A percentile compares a stretch with the other conserved stretches of the same genome.
Evolutionary conservation across 139 green algal genomes (phyloP).

Genomic region (Diplosphaera chodatii): DNA sequence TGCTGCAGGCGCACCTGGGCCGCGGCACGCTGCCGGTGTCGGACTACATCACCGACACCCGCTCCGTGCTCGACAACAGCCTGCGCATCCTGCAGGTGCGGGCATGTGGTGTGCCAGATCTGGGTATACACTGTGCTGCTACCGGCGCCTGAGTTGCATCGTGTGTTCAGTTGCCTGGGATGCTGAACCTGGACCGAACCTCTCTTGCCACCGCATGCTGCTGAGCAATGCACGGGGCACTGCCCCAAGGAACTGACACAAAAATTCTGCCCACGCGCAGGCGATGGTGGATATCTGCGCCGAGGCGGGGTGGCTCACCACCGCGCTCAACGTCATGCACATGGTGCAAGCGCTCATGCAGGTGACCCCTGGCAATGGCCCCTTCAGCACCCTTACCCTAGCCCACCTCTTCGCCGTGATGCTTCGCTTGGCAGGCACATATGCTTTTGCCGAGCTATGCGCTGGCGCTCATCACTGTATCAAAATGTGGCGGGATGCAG

Average conservation of each 20-base stretch:
- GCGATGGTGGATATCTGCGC: constrained; percentile 85
- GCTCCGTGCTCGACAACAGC: constrained; percentile 84
- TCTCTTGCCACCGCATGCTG: too few species aligned
- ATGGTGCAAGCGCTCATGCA: constrained; percentile 87
- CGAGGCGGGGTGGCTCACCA: constrained; percentile 74
- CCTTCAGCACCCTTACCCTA: too few species aligned
- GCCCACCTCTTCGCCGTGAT: too few species aligned
- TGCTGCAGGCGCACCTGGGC: constrained; percentile 89
- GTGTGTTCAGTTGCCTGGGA: too few species aligned
- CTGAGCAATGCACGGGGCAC: too few species aligned
- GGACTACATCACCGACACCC: constrained; percentile 95
- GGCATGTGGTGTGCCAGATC: background rate
- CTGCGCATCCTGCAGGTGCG: constrained; percentile 74
- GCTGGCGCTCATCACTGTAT: too few species aligned
- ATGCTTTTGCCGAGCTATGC: too few species aligned
- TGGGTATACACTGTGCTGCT: background rate
- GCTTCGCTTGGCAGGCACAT: too few species aligned
- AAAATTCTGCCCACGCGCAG: constrained; percentile 22
- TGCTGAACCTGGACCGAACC: too few species aligned
- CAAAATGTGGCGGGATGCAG: too few species aligned
- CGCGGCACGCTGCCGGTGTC: constrained; percentile 75
- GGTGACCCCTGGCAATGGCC: constrained; percentile 22
- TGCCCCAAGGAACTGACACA: too few species aligned
- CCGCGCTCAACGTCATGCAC: constrained; percentile 64
- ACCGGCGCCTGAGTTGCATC: too few species aligned